A percentile compares a stretch with the other conserved stretches of the same genome.
Conservation (phyloP, 345 rosid genomes). For the Abelmoschus esculentus region DNA sequence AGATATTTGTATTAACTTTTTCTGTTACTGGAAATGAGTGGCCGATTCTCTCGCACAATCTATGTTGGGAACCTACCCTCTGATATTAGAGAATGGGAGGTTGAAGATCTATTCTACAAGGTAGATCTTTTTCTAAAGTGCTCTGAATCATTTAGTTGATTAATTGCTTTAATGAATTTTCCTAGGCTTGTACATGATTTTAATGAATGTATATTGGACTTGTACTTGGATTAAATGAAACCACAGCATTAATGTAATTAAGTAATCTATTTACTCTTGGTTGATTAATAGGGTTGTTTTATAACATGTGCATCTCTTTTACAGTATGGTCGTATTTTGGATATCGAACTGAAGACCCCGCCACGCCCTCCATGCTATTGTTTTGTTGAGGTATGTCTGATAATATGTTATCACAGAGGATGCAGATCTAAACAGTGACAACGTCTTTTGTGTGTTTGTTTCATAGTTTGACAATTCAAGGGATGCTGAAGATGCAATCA, state of each 20-base stretch:
- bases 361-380: slow-evolving; percentile 94
- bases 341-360: slow-evolving; percentile 89
- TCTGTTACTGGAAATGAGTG: slow-evolving; percentile 61
- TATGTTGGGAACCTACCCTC: slow-evolving; percentile 96
- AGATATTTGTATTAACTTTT: slow-evolving; percentile 8
- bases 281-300: not conserved
- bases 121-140: slow-evolving; percentile 19
- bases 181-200: not conserved
- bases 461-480: slow-evolving; percentile 50
- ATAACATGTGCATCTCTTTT: slow-evolving; percentile 7
- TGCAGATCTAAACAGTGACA: not conserved
- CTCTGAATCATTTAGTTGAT: not conserved
- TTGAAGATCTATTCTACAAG: slow-evolving; percentile 96
- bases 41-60: slow-evolving; percentile 93
- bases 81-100: slow-evolving; percentile 76
- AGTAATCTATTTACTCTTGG: not conserved
- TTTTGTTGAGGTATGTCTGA: slow-evolving; percentile 76
- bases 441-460: slow-evolving; percentile 9
- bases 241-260: not conserved
- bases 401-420: not conserved
- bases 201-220: not conserved
- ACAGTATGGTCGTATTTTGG: slow-evolving; percentile 85
- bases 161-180: not conserved
- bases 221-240: not conserved
- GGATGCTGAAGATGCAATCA: slow-evolving; percentile 76